Conservation (phyloP, 208 protist species). For the Trypanosoma melophagium region DNA sequence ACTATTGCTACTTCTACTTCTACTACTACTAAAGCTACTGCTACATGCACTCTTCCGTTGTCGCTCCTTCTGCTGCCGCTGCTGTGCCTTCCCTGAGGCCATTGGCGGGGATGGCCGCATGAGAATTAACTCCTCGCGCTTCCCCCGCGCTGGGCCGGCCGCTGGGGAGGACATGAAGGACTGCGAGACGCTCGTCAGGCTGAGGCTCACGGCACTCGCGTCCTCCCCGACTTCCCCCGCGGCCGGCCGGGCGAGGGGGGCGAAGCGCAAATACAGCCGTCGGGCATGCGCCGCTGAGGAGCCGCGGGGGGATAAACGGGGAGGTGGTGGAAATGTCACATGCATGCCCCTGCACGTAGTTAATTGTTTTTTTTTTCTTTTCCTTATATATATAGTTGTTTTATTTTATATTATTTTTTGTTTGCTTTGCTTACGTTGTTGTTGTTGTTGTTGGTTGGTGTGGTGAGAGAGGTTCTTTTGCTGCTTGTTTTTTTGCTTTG, state of each 20-base stretch:
- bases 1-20: not conserved
- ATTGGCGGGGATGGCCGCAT: too few relatives aligned
- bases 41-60: too few relatives aligned
- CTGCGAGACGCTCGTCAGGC: not conserved
- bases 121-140: not conserved
- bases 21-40: not conserved
- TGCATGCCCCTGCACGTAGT: not conserved
- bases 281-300: not conserved
- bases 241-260: not conserved
- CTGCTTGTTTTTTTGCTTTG: too few relatives aligned
- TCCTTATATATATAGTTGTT: not conserved
- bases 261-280: constrained; percentile 7
- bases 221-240: not conserved
- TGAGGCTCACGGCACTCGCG: not conserved
- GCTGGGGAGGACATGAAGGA: not conserved
- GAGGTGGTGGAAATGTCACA: not conserved
- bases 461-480: not conserved
- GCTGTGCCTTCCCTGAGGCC: too few relatives aligned
- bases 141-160: not conserved
- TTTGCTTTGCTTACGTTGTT: not conserved
- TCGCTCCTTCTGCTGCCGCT: too few relatives aligned
- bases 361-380: not conserved
- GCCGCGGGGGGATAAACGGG: not conserved
- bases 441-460: constrained; percentile 8
- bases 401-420: constrained; percentile 5